Evolutionary conservation across 345 rosid species (phyloP).

Genomic region (Passiflora organensis): DNA sequence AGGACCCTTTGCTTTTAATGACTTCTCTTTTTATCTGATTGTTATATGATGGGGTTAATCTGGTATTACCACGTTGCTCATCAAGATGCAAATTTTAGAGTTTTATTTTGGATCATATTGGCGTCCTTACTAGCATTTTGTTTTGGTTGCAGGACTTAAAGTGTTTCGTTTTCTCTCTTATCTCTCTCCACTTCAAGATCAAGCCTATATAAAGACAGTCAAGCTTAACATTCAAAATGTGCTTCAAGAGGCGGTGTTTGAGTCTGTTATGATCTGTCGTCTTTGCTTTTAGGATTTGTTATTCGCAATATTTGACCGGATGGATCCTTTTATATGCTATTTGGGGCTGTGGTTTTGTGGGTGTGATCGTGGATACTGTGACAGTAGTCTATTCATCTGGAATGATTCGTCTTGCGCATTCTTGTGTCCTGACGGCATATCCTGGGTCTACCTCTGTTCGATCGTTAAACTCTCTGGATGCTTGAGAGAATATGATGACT

Average conservation of each 20-base stretch:
- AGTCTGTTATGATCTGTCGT: not conserved
- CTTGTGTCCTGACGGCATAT: no score
- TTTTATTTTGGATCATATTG: not conserved
- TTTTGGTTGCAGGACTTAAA: conserved; percentile 85
- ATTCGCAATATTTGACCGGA: not conserved
- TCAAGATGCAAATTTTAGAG: not conserved
- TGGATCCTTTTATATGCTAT: not conserved
- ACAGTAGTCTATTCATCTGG: no score
- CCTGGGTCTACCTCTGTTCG: no score
- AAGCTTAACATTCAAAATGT: not conserved
- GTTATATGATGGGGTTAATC: no score
- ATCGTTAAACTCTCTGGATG: no score
- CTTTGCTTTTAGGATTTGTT: conserved; percentile 10
- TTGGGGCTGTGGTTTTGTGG: no score
- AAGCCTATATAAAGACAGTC: conserved; percentile 63
- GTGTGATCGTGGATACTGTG: no score
- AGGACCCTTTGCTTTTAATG: no score
- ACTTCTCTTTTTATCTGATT: no score
- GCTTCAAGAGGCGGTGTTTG: not conserved
- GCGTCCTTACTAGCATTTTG: conserved; percentile 14
- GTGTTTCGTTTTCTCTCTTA: conserved; percentile 97
- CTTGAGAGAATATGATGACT: no score
- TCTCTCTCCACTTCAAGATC: conserved; percentile 99
- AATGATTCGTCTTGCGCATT: no score
- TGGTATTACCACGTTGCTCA: no score